Base-by-base conservation (phyloP, 768 basidiomycete species). In the Vararia minispora region DNA sequence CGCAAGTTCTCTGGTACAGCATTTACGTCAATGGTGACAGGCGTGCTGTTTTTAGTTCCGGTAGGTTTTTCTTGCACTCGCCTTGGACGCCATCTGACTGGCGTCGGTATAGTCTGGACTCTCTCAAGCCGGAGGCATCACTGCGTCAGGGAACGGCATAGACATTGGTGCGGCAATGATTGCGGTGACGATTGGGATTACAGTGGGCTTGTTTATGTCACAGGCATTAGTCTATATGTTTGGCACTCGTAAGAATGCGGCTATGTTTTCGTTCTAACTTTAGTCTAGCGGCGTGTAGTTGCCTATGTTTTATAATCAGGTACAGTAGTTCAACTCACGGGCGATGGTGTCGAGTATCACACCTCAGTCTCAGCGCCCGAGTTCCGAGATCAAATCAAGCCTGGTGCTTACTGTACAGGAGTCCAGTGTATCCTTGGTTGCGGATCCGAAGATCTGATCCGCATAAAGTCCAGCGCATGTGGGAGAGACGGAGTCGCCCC, bases 1-100 rank as follows among this genome's bases (percentile, higher is more conserved):
- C 68, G 85, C 31, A 72, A 73, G 51, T 80, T 83, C 69, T 71
- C 79, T 3, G 85, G 85, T 5, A 88, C 85, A 1, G 86, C 86
- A 16, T 89, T 89, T 58, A 86, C 84, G 5, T 77, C 78, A 1
- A 90, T 90, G 87, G 83, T 88, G 21, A 82, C 84, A n/a, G 87
- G 85, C 30, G 82, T 91, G 12, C 58, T 87, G 41, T 85, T 90
- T 56, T 62, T 88, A 40, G 85, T 89, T 28, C 87, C 87, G 12
- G 84, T 85, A 54, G 52, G 79, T 67, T n/a, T 24, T 16, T 42
- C 13, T 31, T 20, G 28, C 35, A 14, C 30, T 34, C 31, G 3
- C 7, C 34, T 28, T 28, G 17, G 25, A 13, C 12, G 40, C 33
- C 25, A 35, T 39, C 35, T 51, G 4, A 32, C 33, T 36, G 29